Evolutionary conservation across 164 flowering plant species (phyloP).

Genomic region (Akebia trifoliata): DNA sequence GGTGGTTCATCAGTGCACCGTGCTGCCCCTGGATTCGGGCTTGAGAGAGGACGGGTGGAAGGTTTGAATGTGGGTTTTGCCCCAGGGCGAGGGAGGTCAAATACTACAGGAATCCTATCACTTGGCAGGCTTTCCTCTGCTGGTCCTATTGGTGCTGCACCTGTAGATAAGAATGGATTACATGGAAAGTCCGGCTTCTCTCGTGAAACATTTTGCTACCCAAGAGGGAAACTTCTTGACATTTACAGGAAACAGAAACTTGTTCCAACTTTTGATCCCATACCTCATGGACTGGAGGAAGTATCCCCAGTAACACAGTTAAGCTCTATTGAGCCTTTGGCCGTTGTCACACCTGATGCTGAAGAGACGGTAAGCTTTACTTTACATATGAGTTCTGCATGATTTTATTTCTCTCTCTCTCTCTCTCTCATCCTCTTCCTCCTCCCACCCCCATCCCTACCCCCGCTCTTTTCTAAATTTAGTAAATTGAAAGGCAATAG

Average conservation of each 20-base stretch:
- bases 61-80: constrained; percentile 65
- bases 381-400: neutral
- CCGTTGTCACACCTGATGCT: constrained; percentile 72
- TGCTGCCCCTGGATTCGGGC: constrained; percentile 94
- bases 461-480: no score
- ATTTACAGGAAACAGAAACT: constrained; percentile 64
- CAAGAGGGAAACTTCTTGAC: constrained; percentile 91
- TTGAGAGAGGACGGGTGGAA: constrained; percentile 64
- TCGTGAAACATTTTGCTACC: constrained; percentile 50
- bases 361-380: constrained; percentile 77
- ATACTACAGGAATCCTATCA: constrained; percentile 15
- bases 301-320: constrained; percentile 42
- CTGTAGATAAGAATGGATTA: constrained; percentile 29
- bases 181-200: constrained; percentile 39
- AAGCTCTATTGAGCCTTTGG: constrained; percentile 56
- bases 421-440: no score
- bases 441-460: no score
- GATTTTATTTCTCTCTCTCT: neutral
- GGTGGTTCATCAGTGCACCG: constrained; percentile 60
- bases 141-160: constrained; percentile 44
- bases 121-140: constrained; percentile 37
- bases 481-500: no score
- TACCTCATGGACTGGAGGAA: constrained; percentile 56
- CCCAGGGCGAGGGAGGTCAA: constrained; percentile 77
- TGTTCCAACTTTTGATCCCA: constrained; percentile 29